These are phyloP conservation scores for Boletus tylopilopsis DNA, from an alignment of 768 basidiomycete genomes.

Conservation along the genomic window DNA sequence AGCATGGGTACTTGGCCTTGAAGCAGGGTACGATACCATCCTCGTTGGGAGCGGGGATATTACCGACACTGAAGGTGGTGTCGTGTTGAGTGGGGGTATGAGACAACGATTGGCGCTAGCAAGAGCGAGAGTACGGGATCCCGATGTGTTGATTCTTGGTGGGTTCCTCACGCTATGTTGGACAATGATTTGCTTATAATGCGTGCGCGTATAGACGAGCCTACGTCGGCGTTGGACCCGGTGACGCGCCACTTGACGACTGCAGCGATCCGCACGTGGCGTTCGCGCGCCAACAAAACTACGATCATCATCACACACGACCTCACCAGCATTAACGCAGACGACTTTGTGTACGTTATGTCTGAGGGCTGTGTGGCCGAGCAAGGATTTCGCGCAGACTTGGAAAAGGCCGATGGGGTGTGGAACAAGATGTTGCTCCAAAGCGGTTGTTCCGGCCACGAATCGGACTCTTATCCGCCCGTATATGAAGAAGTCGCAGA, in stretches of 20 bases:
- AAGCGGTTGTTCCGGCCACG: constrained; percentile 51
- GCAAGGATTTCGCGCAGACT: constrained; percentile 80
- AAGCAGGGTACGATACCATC: constrained; percentile 82
- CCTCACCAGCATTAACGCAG: constrained; percentile 67
- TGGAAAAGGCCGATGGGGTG: constrained; percentile 61
- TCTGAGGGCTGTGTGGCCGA: constrained; percentile 76
- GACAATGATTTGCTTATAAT: neutral
- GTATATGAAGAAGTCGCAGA: constrained; percentile 42
- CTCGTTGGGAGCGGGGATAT: constrained; percentile 49
- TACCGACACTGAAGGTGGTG: constrained; percentile 43
- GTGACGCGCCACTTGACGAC: constrained; percentile 86
- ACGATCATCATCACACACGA: constrained; percentile 80
- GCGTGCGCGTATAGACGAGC: constrained; percentile 52
- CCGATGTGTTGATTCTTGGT: constrained; percentile 90
- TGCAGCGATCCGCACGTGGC: constrained; percentile 62
- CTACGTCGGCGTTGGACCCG: constrained; percentile 80
- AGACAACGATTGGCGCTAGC: constrained; percentile 88
- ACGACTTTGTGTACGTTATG: constrained; percentile 93
- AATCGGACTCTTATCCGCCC: constrained; percentile 25
- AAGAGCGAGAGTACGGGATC: constrained; percentile 79
- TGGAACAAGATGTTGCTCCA: constrained; percentile 69
- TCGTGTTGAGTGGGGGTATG: constrained; percentile 87
- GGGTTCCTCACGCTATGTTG: constrained; percentile 28
- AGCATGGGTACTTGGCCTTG: constrained; percentile 81
- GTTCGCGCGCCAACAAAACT: constrained; percentile 56